Evolutionary conservation across 73 alveolate species (phyloP).

Genomic region (Paramecium primaurelia): DNA sequence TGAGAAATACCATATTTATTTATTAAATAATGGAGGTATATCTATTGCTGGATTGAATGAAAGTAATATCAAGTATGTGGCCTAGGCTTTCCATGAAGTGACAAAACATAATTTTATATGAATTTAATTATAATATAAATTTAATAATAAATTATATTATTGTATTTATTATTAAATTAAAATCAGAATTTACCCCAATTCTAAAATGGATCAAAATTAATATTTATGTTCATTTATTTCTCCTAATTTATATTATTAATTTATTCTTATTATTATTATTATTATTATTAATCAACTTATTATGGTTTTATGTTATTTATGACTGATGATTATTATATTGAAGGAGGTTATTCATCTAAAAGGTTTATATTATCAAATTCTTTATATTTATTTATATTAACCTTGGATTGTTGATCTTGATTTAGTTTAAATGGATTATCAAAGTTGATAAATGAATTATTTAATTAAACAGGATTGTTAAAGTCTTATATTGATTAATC

Average conservation of each 20-base stretch:
- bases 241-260: not conserved
- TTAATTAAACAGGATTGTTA: not conserved
- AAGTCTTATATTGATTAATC: not conserved
- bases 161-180: not conserved
- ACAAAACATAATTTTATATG: not conserved
- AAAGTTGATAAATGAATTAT: not conserved
- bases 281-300: not conserved
- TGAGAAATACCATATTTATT: conserved; percentile 73
- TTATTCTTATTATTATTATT: not conserved
- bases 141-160: not conserved
- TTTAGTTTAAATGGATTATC: not conserved
- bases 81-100: conserved; percentile 68
- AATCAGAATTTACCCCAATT: not conserved
- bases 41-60: conserved; percentile 83
- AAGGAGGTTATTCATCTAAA: not conserved
- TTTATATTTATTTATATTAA: not conserved
- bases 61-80: conserved; percentile 78
- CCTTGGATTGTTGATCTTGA: not conserved
- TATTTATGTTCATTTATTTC: not conserved
- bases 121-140: not conserved
- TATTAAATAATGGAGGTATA: conserved; percentile 69
- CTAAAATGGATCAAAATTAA: not conserved
- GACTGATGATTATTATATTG: not conserved
- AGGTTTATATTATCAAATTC: not conserved
- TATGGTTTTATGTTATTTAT: not conserved